Base-by-base conservation (phyloP, 495 filamentous ascomycete genomes). In the Podospora comata region DNA sequence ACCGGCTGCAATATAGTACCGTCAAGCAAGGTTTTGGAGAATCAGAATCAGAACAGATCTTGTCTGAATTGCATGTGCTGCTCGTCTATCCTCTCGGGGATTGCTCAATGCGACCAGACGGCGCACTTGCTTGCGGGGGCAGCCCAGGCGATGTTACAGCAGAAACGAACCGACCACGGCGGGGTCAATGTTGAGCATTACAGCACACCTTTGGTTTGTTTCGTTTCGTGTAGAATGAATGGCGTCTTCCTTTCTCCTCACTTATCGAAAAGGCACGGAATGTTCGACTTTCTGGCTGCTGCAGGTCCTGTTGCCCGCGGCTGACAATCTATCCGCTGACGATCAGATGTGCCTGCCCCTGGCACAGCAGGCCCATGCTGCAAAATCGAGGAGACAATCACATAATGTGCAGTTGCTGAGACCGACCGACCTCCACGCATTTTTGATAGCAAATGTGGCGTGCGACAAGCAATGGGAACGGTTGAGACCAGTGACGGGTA, bases 11-110 rank as follows among this genome's bases (percentile, higher is more conserved):
- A 55, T 20, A n/a, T 18, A 48, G 55, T 71, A 69, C 69, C 71
- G 71, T 67, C 66, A 71, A 73, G 71, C 66, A 73, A 67, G 69
- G 69, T 69, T 73, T n/a, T 32, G 54, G 67, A 23, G 23, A 23
- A 23, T 65, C 23, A 15, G 11, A 30, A 23, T 28, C 28, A 27
- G 11, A 62, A 18, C 55, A 58, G 55, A 58, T 3, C 1, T 58
- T 26, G 55, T 58, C 15, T 60, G 65, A 16, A 28, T 48, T 64
- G 48, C 62, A 20, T 64, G 55, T 27, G 56, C 62, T 64, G n/a
- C 27, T 15, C 20, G 48, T 9, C 64, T 20, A 13, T 44, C 65
- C 19, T 32, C 44, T 27, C 9, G 55, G 55, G 55, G 55, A 19
- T 20, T 58, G 55, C 23, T 26, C 55, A 26, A 58, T 58, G 55